Conservation (phyloP, 805 yeast species). For the Candida gorgasii region DNA sequence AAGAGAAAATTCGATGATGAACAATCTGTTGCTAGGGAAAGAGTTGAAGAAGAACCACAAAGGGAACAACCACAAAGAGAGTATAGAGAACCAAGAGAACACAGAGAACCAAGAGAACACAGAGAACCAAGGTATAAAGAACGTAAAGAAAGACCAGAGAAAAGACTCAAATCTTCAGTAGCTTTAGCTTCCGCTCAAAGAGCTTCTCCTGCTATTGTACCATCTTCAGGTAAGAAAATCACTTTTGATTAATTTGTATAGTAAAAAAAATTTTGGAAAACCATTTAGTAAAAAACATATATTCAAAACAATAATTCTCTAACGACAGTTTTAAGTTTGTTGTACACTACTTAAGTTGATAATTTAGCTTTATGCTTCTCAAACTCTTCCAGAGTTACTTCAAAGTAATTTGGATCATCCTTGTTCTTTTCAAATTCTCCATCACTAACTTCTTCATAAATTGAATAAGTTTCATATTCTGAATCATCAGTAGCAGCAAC, state of each 20-base stretch:
- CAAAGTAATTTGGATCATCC: conserved; percentile 52
- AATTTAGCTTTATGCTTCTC: conserved; percentile 20
- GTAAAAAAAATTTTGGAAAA: conserved; percentile 13
- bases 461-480: conserved; percentile 24
- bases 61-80: conserved; percentile 4
- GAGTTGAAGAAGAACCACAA: conserved; percentile 4
- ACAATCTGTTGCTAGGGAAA: conserved; percentile 13
- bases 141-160: conserved; percentile 26
- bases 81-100: conserved; percentile 24
- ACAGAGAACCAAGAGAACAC: conserved; percentile 12
- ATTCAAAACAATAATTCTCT: no score
- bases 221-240: conserved; percentile 85
- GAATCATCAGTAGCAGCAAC: conserved; percentile 12
- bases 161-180: conserved; percentile 71
- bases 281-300: no score
- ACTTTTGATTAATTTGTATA: conserved; percentile 55
- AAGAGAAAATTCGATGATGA: conserved; percentile 30
- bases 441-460: conserved; percentile 52
- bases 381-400: conserved; percentile 29
- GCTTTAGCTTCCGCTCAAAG: conserved; percentile 89
- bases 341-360: no score
- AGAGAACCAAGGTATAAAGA: not conserved
- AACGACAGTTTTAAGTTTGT: no score
- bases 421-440: conserved; percentile 46
- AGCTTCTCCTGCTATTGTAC: conserved; percentile 84